Evolutionary conservation across 805 yeast species (phyloP), one percentile per base, ranked within the genome.

Genomic region (Brettanomyces nanus): DNA sequence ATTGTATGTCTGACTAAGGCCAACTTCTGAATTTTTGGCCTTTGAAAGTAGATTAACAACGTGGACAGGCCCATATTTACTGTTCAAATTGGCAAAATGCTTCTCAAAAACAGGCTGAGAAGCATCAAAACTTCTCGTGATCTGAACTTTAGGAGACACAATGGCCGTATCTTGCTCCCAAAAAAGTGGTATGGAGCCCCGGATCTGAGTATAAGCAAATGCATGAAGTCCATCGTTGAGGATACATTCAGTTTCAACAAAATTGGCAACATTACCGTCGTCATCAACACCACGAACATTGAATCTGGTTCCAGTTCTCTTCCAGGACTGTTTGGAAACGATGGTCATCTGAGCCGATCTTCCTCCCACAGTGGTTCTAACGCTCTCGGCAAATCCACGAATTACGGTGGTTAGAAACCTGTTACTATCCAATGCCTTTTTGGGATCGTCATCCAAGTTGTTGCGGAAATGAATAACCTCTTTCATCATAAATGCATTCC

Each of bases 81-180:
- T 73, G 41, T 79, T 71, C 21, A 89, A 64, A 19, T 69, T 68
- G 29, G 73, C 71, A 51, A 92, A 85, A 59, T 92, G 99, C 37
- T 75, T 72, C 45, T 82, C 80, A 52, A 90, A 90, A 1, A 89
- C 75, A 0, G 95, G 95, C 53, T 85, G 94, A 0, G 97, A 80
- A 1, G 97, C 97, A 47, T 87, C 97, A 31, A 74, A 61, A 2
- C 96, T 84, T 50, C 98, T 70, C 0, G 97, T 87, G 10, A 92
- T 71, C 30, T 81, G 81, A 35, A 90, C 87, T 54, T 89, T 92
- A 18, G 97, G 95, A 44, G 85, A 80, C n/a, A 92, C 74, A 43
- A 90, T 63, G 3, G 95, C 84, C 2, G 94, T 77, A 52, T 89
- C 97, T 59, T 92, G 98, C 57, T 92, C 98, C 98, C 98, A 92